A percentile compares a stretch with the other conserved stretches of the same genome.
Conservation (phyloP, 2,329 filamentous ascomycete species). For the Neofusicoccum ribis region DNA sequence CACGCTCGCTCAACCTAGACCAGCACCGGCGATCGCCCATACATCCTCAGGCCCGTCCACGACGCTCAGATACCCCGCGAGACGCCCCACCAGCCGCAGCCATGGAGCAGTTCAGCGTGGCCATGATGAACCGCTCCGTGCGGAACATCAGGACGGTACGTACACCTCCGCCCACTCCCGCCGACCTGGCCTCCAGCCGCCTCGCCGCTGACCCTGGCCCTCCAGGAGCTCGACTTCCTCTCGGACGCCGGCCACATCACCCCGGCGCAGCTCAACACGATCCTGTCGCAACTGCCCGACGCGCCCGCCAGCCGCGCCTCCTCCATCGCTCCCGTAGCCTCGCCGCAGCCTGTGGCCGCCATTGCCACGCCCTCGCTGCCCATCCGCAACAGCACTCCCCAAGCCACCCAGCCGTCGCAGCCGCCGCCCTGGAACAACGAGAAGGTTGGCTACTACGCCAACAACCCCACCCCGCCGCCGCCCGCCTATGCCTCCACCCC, state of each 20-base stretch:
- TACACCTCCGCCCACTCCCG: slow-evolving; percentile 19
- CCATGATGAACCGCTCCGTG: slow-evolving; percentile 79
- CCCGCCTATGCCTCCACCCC: slow-evolving; percentile 49
- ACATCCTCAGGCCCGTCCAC: background rate
- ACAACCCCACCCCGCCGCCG: slow-evolving; percentile 37
- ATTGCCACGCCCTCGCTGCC: slow-evolving; percentile 35
- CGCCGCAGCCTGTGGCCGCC: slow-evolving; percentile 26
- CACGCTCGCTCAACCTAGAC: background rate
- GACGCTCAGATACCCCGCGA: slow-evolving; percentile 2
- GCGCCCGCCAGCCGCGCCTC: slow-evolving; percentile 55
- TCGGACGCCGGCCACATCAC: slow-evolving; percentile 79
- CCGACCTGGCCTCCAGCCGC: background rate
- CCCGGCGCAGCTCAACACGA: slow-evolving; percentile 71
- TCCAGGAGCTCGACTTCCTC: slow-evolving; percentile 85
- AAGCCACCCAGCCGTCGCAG: slow-evolving; percentile 31
- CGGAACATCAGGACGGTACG: slow-evolving; percentile 82
- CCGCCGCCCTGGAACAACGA: slow-evolving; percentile 31
- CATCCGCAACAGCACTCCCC: slow-evolving; percentile 28
- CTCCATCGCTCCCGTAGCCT: slow-evolving; percentile 25
- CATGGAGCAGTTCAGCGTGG: slow-evolving; percentile 49
- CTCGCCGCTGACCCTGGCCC: slow-evolving; percentile 21
- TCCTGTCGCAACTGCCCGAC: slow-evolving; percentile 74
- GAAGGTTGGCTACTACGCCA: slow-evolving; percentile 44
- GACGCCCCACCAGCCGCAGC: background rate
- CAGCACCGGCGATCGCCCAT: background rate